phyloP scores from a whole-genome alignment of 78 protist species.

The Cavenderia fasciculata region DNA sequence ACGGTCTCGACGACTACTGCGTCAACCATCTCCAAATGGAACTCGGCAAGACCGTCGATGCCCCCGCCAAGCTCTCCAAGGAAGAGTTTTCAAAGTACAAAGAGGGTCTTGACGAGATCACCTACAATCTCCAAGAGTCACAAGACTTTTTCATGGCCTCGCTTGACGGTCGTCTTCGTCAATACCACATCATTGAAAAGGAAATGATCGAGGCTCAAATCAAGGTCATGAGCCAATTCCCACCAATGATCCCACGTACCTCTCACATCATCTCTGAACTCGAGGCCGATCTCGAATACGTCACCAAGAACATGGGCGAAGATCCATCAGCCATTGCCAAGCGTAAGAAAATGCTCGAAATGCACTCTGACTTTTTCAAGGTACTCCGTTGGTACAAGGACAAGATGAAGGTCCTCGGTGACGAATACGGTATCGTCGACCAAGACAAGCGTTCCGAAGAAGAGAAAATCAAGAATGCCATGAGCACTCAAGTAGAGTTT shows the following conservation, averaged over 20 bases:
- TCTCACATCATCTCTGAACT: constrained; percentile 37
- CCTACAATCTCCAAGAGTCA: constrained; percentile 84
- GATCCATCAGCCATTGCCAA: constrained; percentile 66
- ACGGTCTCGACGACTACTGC: constrained; percentile 74
- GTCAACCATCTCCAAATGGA: constrained; percentile 70
- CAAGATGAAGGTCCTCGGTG: constrained; percentile 79
- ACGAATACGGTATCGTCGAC: constrained; percentile 71
- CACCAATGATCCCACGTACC: constrained; percentile 44
- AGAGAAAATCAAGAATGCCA: constrained; percentile 63
- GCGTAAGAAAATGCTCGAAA: constrained; percentile 67
- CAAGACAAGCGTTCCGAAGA: constrained; percentile 55
- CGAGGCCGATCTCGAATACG: constrained; percentile 74
- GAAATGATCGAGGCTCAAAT: constrained; percentile 56
- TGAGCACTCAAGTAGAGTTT: constrained; percentile 73
- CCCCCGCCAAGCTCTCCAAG: constrained; percentile 39
- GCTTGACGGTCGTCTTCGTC: constrained; percentile 81
- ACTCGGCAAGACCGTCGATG: constrained; percentile 2
- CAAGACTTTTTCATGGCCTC: constrained; percentile 83
- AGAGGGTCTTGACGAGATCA: constrained; percentile 80
- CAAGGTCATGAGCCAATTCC: constrained; percentile 23
- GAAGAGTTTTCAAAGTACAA: constrained; percentile 32
- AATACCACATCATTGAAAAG: constrained; percentile 77
- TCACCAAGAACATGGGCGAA: constrained; percentile 66
- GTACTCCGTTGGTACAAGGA: constrained; percentile 79
- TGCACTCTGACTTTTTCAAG: constrained; percentile 80